phyloP scores from a whole-genome alignment of 202 grass and related monocot genomes.

The Zoysia matrella region DNA sequence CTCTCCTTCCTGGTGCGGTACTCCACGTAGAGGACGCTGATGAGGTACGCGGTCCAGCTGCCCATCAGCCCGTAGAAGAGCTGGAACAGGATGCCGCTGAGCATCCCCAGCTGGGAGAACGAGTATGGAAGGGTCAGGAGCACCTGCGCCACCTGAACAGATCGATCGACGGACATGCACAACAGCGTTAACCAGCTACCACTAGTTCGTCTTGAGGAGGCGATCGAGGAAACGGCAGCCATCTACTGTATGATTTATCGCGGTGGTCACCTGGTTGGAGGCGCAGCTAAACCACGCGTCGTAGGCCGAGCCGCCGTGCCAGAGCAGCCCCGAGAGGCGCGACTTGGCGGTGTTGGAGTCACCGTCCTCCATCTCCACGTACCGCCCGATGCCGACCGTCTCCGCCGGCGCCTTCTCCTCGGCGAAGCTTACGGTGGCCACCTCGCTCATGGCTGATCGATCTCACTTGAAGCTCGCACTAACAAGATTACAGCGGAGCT shows the following conservation, averaged over 20 bases:
- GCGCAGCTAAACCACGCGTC: slow-evolving; percentile 99
- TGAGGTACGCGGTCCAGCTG: slow-evolving; percentile 98
- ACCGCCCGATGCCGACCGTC: slow-evolving; percentile 75
- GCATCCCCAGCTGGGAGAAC: slow-evolving; percentile 96
- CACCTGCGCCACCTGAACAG: too few species aligned
- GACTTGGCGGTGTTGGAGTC: slow-evolving; percentile 60
- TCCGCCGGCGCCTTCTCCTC: slow-evolving; percentile 84
- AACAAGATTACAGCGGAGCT: not conserved
- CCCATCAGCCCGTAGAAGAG: slow-evolving; percentile 89
- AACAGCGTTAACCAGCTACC: not conserved
- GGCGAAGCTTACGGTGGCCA: slow-evolving; percentile 44
- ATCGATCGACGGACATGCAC: not conserved
- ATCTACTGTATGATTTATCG: not conserved
- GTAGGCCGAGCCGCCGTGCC: slow-evolving; percentile 97
- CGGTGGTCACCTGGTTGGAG: slow-evolving; percentile 77
- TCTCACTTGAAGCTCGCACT: not conserved
- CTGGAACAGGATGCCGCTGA: slow-evolving; percentile 94
- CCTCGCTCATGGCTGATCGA: slow-evolving; percentile 51
- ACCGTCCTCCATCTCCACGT: slow-evolving; percentile 87
- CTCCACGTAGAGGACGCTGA: slow-evolving; percentile 95
- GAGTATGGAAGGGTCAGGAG: slow-evolving; percentile 28
- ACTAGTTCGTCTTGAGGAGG: not conserved
- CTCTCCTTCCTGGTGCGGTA: slow-evolving; percentile 92
- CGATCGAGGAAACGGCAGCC: not conserved
- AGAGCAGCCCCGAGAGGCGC: slow-evolving; percentile 85